Base-by-base conservation (phyloP, 371 early-diverging fungal genomes). In the Mortierella sp. region DNA sequence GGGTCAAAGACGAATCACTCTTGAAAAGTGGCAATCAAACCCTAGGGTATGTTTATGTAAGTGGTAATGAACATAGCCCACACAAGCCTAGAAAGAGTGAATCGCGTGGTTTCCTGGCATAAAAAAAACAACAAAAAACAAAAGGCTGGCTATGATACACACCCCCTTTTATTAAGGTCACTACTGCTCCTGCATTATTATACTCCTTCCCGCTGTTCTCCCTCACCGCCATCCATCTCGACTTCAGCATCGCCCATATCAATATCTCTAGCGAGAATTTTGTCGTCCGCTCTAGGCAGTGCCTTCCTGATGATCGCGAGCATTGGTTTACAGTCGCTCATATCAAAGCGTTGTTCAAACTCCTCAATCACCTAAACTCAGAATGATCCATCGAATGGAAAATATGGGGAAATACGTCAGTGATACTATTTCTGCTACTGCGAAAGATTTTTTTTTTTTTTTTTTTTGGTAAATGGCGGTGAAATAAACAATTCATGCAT, bases 361-460 rank as follows among this genome's bases (percentile, higher is more conserved):
- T 81, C 82, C 47, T 81, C 82, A 47, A 81, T 72, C 7, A 76
- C 63, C 82, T 81, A 71, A 59, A 40, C 15, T 59, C 15, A 43
- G 45, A 24, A 43, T 24, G 43, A 45, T 62, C 43, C 24, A 47
- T 62, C 45, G 9, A 62, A 24, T 24, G 5, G n/a, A 45, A 24
- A 8, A 21, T 28, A 47, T 40, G 41, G 22, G 16, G 24, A 11
- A 24, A 24, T 24, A 24, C 10, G 47, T 13, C 4, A 9, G 28
- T 21, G 21, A 21, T 45, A 62, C 38, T 43, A 13, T 9, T 0
- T 13, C 43, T 43, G 43, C n/a, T 50, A 50, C 45, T 45, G 16
- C 16, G 21, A 50, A n/a, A 4, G n/a, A n/a, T 8, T 50, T n/a
- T 50, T 50, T 50, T n/a, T 8, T 50, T n/a, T n/a, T n/a, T n/a